Evolutionary conservation across 2,329 filamentous ascomycete genomes (phyloP), one percentile per base, ranked within the genome.

Genomic region (Neocatenulostroma microsporum): DNA sequence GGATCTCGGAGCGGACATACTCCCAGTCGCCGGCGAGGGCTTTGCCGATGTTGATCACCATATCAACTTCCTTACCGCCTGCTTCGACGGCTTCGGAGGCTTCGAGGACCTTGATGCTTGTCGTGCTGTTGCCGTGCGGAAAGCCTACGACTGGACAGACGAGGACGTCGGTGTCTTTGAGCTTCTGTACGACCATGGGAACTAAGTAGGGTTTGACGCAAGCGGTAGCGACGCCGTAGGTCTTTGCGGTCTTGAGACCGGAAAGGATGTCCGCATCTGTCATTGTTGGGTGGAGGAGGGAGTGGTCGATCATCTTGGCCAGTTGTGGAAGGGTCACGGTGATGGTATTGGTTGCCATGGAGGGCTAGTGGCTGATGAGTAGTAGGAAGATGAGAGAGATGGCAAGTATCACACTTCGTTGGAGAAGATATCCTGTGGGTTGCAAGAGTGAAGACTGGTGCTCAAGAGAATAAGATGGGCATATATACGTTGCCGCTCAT

Each of bases 31-130:
- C 67, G 12, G 70, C 59, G 0, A 77, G 64, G 1, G 63, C 74
- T 46, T 78, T 76, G 21, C 74, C 75, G 9, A 78, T 55, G 39
- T 80, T 78, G 44, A 78, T 61, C 1, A 78, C 74, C 69, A 78
- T 72, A 50, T 78, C 75, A 17, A 79, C 68, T 50, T 79, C 74
- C 1, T 55, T 46, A 1, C 67, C 74, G 2, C 74, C 74, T 0
- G 62, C 63, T 3, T 57, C 46, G 0, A 63, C 64, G 0, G 73
- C 74, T 1, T 62, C 61, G 0, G 51, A 53, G 0, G 74, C 71
- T 47, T 79, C 76, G 17, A 62, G 55, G 1, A 74, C 65, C 49
- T 80, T 80, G 42, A 70, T 64, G 10, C 60, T 54, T 0, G 68
- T 70, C 1, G 69, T 75, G 45, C 65, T 70, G 53, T 70, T 76